phyloP scores from a whole-genome alignment of 768 basidiomycete genomes.

The Trametes elegans region DNA sequence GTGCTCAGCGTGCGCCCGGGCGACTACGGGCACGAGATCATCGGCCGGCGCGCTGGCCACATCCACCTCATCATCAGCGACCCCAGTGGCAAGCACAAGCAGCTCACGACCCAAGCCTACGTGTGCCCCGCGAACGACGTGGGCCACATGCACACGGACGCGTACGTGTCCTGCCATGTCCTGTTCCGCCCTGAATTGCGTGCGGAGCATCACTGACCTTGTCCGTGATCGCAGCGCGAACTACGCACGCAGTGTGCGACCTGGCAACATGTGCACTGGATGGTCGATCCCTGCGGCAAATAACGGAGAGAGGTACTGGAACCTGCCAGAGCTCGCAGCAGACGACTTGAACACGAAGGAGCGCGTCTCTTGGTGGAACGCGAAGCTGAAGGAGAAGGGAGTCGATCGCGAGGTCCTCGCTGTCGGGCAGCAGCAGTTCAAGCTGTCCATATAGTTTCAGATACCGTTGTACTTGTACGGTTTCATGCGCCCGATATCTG shows the following conservation, averaged over 20 bases:
- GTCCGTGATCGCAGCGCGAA: conserved; percentile 12
- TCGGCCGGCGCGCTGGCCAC: conserved; percentile 19
- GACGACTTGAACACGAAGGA: conserved; percentile 16
- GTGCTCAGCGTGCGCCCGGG: conserved; percentile 26
- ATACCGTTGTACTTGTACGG: not conserved
- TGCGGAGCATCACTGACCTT: not conserved
- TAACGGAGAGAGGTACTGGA: conserved; percentile 14
- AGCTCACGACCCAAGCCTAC: conserved; percentile 27
- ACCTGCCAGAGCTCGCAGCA: conserved; percentile 17
- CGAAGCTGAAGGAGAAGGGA: conserved; percentile 19
- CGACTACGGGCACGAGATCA: conserved; percentile 15
- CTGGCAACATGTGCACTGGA: conserved; percentile 18
- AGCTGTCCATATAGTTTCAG: conserved; percentile 5
- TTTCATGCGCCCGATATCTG: not conserved
- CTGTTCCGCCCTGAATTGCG: no score
- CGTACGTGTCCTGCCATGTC: conserved; percentile 17
- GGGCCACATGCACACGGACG: conserved; percentile 15
- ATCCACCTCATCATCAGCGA: conserved; percentile 22
- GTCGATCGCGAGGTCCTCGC: conserved; percentile 19
- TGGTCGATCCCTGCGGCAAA: conserved; percentile 17
- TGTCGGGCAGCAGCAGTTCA: conserved; percentile 16
- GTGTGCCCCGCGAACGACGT: conserved; percentile 24
- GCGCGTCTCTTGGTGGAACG: conserved; percentile 25
- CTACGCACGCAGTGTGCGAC: conserved; percentile 10
- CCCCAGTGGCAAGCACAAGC: conserved; percentile 2